Evolutionary conservation across 257 asterid species (phyloP), one percentile per base, ranked within the genome.

Genomic region (Solanum medicagineum): DNA sequence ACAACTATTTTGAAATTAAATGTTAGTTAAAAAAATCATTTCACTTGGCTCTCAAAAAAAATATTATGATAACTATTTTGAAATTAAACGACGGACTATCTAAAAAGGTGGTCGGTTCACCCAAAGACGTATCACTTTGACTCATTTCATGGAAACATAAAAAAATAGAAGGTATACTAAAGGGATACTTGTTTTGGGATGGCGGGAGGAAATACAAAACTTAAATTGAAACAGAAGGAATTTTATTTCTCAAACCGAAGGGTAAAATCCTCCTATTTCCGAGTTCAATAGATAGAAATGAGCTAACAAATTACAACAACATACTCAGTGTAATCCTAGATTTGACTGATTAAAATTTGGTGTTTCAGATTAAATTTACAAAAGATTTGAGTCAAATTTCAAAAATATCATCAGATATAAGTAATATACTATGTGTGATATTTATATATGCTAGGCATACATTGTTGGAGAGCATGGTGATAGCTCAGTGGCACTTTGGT

Each of bases 381-480:
- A 5, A 42, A n/a, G 0, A 17, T 70, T 70, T 36, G 53, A 40
- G 16, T 70, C 16, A 12, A 40, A 8, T 40, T 70, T 16, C 5
- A 73, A 14, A 9, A 19, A 57, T 17, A 56, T 2, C 19, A 2
- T 10, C 14, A 49, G 14, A 11, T 17, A 55, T 55, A 55, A 55
- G 62, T 75, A n/a, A 14, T 24, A 0, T 75, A 73, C 32, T 20
- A 15, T 77, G 0, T 77, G 82, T 77, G 82, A 51, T 80, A 15
- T 15, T 36, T 26, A 53, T 49, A 11, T 5, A 8, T 12, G 69
- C n/a, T 13, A 95, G 99, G 98, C 99, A 11, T 95, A 93, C 91
- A 92, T 95, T 49, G 90, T 95, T 57, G 98, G 98, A 47, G 98
- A 95, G 91, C 98, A 94, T 11, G 98, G 98, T 0, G 98, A 95